Evolutionary conservation across 352 stramenopile species (phyloP), one percentile per base, ranked within the genome.

Genomic region (Thraustotheca clavata): DNA sequence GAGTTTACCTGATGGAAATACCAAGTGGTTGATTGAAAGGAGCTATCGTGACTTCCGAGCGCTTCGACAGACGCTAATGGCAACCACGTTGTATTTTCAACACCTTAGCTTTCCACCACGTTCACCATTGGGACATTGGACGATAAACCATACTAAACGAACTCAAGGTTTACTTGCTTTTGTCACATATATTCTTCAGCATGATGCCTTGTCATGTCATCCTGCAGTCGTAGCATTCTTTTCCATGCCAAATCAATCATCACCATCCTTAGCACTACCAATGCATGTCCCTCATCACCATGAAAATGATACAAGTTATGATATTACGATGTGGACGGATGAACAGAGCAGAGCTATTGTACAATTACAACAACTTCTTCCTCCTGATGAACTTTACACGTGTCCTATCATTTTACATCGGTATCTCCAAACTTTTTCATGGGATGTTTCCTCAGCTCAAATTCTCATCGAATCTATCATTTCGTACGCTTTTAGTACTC

Each of bases 21-120:
- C 57, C 22, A 24, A 24, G 43, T 65, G 57, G 57, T 57, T 46
- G 8, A 55, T 65, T 6, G 27, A 65, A 27, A 29, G 57, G 8
- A 65, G 57, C 41, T 65, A 65, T 35, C 38, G 47, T 11, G 57
- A 65, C 35, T 65, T 65, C 20, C 57, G 57, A 0, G 29, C 38
- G 24, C 26, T 65, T 5, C 47, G 47, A 18, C 11, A 32, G 9
- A 35, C 57, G 9, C 57, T 65, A 14, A 33, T 18, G 3, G 2
- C 5, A 18, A 49, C 36, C 31, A 57, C 39, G 38, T 20, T 40
- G 18, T 54, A 38, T 16, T 20, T 33, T 3, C 27, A 31, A 38
- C 54, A 41, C 8, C 57, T 27, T 3, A 40, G 20, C n/a, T 65
- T 65, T 55, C 57, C 57, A 16, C 46, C 46, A 22, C 57, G 57